Base-by-base conservation (phyloP, 1,284 basidiomycete species). In the Fomitopsis betulina region DNA sequence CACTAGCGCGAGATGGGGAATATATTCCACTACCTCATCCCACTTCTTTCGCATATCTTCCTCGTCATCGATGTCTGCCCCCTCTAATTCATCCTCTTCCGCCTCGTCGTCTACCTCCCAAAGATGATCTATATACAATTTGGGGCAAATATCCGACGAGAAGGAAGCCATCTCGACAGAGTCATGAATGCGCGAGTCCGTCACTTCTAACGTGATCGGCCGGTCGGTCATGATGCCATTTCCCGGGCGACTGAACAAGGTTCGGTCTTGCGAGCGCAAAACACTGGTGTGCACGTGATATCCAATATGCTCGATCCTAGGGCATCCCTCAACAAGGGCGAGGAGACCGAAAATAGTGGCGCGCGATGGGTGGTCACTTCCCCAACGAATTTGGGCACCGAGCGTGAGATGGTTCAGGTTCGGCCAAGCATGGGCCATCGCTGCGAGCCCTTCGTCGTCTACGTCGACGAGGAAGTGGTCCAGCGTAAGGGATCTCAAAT, bases 121-220 rank as follows among this genome's bases (percentile, higher is more conserved):
- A n/a, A 25, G 7, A 21, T 9, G 5, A 19, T n/a, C 23, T 21
- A 51, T 33, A 12, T 5, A 40, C 10, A 39, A 23, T 10, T 38
- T 15, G 17, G 43, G 58, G 53, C 40, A 55, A 10, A 58, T 6
- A 15, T 53, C 58, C n/a, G 58, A 55, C 35, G 55, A 21, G 49
- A 55, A 58, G 23, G 53, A 27, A 5, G 58, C 58, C 39, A 58
- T 47, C 21, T 45, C 53, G 10, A n/a, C n/a, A 8, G 58, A 54
- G 33, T 58, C 54, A 17, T 43, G 15, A 32, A 58, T 33, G 15
- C 27, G 42, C 13, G 58, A 58, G 21, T 21, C 23, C n/a, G 47
- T 54, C 21, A 58, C 38, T 19, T 43, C 21, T 23, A 58, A 43
- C 32, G 27, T 27, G 17, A 19, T 3, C 5, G 49, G 25, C n/a